Evolutionary conservation across 441 rosid genomes (phyloP), one percentile per base, ranked within the genome.

Genomic region (Biscutella laevigata): DNA sequence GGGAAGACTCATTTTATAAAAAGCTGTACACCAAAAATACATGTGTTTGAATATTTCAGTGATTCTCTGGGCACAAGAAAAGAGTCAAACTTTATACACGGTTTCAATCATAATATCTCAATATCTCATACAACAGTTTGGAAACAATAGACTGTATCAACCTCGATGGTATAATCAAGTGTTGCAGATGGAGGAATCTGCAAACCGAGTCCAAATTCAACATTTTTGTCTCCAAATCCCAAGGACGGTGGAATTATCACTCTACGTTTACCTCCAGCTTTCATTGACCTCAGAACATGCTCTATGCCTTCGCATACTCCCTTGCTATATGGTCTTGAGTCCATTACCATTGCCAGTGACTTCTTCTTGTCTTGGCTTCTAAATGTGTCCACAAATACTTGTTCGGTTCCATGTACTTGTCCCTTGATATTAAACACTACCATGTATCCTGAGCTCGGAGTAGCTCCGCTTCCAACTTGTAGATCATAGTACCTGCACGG

Each of bases 251-350:
- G 96, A 37, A 87, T 71, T 4, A 78, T 78, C 3, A 87, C 86
- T 74, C 83, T 83, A 36, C 96, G 81, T 68, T 77, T 82, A 6
- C 96, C 98, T 28, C 98, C 95, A 0, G 76, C 83, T 54, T 76
- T 90, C 86, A 83, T 84, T 48, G 85, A 73, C 54, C 76, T 80
- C 55, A 90, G 30, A 14, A 60, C 78, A 54, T 71, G 66, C 57
- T 91, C 98, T 54, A 87, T 34, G 2, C 98, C 98, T 72, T 84
- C 81, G 54, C 96, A 91, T 75, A 87, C 13, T 53, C 98, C 96
- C 36, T 72, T 91, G 42, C 80, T 74, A 30, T 83, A 91, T 34
- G 98, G 98, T 70, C 90, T 81, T 27, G 95, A 86, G 45, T 82
- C 94, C 81, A 89, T 73, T 37, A 86, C 83, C 52, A 86, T 37